Evolutionary conservation across 495 filamentous ascomycete genomes (phyloP), one percentile per base, ranked within the genome.

Genomic region (Penicillium coffeae): DNA sequence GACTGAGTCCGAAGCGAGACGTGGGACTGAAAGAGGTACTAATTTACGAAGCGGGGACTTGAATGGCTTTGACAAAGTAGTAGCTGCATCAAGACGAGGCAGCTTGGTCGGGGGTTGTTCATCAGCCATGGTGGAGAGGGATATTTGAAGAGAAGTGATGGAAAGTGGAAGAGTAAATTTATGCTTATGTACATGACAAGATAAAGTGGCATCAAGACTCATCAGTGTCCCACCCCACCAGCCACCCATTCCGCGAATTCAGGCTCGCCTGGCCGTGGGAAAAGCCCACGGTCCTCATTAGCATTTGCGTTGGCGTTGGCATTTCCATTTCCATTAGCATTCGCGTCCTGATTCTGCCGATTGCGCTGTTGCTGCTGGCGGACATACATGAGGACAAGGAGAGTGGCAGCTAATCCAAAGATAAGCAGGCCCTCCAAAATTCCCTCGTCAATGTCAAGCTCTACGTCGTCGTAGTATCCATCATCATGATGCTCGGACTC

Each of bases 401-500:
- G 73, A 1, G 82, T 82, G 1, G 81, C 86, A 1, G 87, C 84
- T 34, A 97, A 63, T 1, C 77, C 83, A 1, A 95, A 67, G 49
- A 99, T 96, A 18, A 95, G 75, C 10, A 95, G 58, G 27, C 85
- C 92, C 66, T 99, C 93, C 9, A 96, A 51, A 5, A 94, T 70
- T 5, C 83, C 83, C 21, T 87, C 87, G 49, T 90, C 86, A 48
- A 90, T 75, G 6, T 80, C 76, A 21, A 74, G 56, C 15, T 84
- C 82, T 18, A 76, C 50, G 7, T 74, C 73, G 44, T 89, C 88
- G 49, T 85, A 83, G 41, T 86, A 75, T 9, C 82, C 85, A 56
- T 89, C 83, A 6, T 76, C 73, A 32, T 74, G 68, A 53, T 14
- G 35, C 35, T 71, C 76, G 22, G 64, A 51, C 13, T 70, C 76